Evolutionary conservation across 352 stramenopile genomes (phyloP).

Genomic region (Globisporangium cystogenes): DNA sequence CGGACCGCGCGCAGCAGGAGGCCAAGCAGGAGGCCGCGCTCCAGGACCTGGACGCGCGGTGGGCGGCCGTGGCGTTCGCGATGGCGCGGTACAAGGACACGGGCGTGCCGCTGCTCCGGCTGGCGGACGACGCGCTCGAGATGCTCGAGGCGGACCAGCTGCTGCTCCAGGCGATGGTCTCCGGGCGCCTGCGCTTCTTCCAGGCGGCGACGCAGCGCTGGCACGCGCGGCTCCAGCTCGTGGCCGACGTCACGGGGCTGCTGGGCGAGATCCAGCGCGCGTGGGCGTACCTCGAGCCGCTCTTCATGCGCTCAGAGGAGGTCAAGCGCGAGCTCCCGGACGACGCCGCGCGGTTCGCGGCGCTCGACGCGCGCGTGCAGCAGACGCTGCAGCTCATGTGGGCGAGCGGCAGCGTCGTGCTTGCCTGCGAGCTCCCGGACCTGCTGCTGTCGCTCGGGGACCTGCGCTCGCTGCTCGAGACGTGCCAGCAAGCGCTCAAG

Average conservation of each 20-base stretch:
- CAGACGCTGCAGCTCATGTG: slow-evolving; percentile 76
- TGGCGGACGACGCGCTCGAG: slow-evolving; percentile 93
- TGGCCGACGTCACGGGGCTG: slow-evolving; percentile 83
- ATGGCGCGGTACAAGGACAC: slow-evolving; percentile 89
- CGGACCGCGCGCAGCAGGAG: slow-evolving; percentile 89
- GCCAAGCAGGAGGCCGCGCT: slow-evolving; percentile 87
- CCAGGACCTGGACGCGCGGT: slow-evolving; percentile 72
- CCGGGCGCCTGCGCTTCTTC: slow-evolving; percentile 67
- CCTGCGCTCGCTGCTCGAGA: slow-evolving; percentile 77
- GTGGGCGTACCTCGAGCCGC: slow-evolving; percentile 94
- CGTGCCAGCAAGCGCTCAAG: slow-evolving; percentile 92
- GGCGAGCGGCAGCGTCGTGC: slow-evolving; percentile 62
- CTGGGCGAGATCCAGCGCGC: slow-evolving; percentile 93
- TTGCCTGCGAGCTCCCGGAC: slow-evolving; percentile 79
- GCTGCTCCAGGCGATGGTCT: slow-evolving; percentile 91
- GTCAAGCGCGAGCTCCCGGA: slow-evolving; percentile 92
- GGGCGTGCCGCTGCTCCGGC: slow-evolving; percentile 74
- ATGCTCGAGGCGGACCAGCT: slow-evolving; percentile 94
- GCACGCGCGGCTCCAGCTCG: slow-evolving; percentile 47
- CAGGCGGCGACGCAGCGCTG: slow-evolving; percentile 49
- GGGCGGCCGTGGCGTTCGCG: slow-evolving; percentile 59
- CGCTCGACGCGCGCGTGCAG: slow-evolving; percentile 78
- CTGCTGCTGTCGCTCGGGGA: slow-evolving; percentile 70
- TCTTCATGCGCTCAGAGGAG: slow-evolving; percentile 94
- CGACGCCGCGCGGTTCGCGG: slow-evolving; percentile 84